Evolutionary conservation across 2,329 filamentous ascomycete genomes (phyloP).

Genomic region (Scedosporium aurantiacum): DNA sequence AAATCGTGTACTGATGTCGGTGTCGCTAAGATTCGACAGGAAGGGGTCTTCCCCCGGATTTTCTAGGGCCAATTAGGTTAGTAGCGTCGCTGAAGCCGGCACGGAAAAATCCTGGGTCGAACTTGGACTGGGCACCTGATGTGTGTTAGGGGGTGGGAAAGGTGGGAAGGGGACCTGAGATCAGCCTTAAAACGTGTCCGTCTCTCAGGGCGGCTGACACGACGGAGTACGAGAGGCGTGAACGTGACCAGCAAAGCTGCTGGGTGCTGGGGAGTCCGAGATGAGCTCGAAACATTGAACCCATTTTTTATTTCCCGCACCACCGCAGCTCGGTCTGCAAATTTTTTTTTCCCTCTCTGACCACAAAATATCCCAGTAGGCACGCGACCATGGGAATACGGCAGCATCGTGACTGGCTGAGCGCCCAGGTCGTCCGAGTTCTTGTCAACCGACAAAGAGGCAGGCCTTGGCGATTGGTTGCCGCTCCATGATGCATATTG

Average conservation of each 20-base stretch:
- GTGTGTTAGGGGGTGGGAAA: neutral
- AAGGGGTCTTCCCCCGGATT: neutral
- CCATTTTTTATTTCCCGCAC: no score
- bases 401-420: no score
- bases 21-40: neutral
- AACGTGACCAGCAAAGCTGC: neutral
- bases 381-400: no score
- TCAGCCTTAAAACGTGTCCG: neutral
- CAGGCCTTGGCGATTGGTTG: no score
- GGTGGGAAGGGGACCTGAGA: neutral
- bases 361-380: no score
- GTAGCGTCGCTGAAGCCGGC: neutral
- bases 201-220: neutral
- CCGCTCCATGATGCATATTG: no score
- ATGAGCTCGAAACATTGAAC: no score
- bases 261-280: no score
- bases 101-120: neutral
- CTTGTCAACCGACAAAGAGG: no score
- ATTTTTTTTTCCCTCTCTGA: no score
- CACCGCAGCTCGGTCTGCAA: no score
- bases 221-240: neutral
- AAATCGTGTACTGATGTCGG: neutral
- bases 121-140: neutral
- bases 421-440: no score
- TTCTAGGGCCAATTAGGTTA: constrained; percentile 1